These are phyloP conservation scores for Fraxinus sp. DNA, from an alignment of 305 asterid genomes.

Conservation along the genomic window DNA sequence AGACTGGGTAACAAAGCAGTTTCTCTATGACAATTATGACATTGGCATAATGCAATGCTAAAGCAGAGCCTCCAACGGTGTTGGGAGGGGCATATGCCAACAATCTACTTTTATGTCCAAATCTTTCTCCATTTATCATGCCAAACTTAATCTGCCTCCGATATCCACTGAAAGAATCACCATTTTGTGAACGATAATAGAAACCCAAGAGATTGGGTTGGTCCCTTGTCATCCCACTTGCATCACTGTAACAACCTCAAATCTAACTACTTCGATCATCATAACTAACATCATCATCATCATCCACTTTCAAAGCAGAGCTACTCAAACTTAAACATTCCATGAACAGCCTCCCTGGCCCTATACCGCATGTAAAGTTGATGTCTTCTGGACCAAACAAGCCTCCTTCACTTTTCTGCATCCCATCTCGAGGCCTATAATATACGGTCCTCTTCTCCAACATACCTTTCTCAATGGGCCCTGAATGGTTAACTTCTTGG, in stretches of 20 bases:
- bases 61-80: constrained; percentile 87
- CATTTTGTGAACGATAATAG: constrained; percentile 29
- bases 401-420: constrained; percentile 44
- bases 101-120: constrained; percentile 44
- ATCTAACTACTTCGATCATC: constrained; percentile 61
- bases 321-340: constrained; percentile 73
- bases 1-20: constrained; percentile 74
- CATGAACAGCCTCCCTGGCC: constrained; percentile 70
- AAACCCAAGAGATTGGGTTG: constrained; percentile 26
- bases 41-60: constrained; percentile 84
- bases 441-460: constrained; percentile 35
- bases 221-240: constrained; percentile 43
- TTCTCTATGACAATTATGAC: constrained; percentile 75
- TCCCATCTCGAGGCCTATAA: constrained; percentile 30
- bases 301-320: constrained; percentile 56
- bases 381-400: constrained; percentile 56
- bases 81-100: constrained; percentile 49
- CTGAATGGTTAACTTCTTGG: constrained; percentile 57
- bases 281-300: constrained; percentile 37
- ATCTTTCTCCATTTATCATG: constrained; percentile 24
- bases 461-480: constrained; percentile 26
- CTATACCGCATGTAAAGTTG: constrained; percentile 67
- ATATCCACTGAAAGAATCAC: constrained; percentile 28
- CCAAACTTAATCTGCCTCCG: constrained; percentile 27
- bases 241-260: constrained; percentile 45